Percentiles rank a stretch among this genome's conserved stretches.
phyloP scores from a whole-genome alignment of 352 stramenopile species.

The Pilasporangium apinafurcum region DNA sequence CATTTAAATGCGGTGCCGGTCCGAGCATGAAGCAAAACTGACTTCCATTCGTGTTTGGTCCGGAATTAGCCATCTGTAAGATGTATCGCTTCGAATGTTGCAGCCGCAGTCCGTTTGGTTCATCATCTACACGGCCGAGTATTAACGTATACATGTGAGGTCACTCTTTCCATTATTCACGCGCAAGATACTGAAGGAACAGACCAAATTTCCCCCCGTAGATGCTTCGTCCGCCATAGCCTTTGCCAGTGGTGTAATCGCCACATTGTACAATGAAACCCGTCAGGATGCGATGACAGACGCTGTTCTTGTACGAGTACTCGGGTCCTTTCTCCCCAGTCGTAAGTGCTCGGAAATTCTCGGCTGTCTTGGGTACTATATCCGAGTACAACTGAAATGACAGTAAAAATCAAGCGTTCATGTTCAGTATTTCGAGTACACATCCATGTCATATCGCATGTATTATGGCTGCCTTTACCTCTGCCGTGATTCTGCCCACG shows the following conservation, averaged over 20 bases:
- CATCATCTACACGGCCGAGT: constrained; percentile 88
- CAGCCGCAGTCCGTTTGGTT: constrained; percentile 87
- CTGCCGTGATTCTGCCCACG: constrained; percentile 64
- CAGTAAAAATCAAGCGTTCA: no score
- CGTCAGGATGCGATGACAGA: constrained; percentile 97
- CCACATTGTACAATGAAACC: constrained; percentile 98
- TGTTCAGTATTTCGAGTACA: no score
- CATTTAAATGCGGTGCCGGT: constrained; percentile 65
- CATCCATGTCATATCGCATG: no score
- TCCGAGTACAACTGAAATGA: constrained; percentile 85
- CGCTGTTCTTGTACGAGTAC: constrained; percentile 95
- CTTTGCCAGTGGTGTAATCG: constrained; percentile 91
- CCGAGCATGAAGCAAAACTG: constrained; percentile 99
- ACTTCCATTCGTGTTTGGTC: constrained; percentile 95
- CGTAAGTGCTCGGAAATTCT: constrained; percentile 97
- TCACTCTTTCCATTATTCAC: no score
- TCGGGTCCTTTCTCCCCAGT: constrained; percentile 93
- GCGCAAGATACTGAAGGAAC: background rate
- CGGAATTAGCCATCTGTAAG: constrained; percentile 97
- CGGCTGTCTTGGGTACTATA: constrained; percentile 95
- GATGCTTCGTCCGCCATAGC: constrained; percentile 95
- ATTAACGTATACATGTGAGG: no score
- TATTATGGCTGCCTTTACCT: constrained; percentile 20
- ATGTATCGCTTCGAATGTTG: constrained; percentile 80
- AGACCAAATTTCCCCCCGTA: constrained; percentile 94